phyloP scores from a whole-genome alignment of 2,329 filamentous ascomycete genomes.

The Fusarium circinatum region DNA sequence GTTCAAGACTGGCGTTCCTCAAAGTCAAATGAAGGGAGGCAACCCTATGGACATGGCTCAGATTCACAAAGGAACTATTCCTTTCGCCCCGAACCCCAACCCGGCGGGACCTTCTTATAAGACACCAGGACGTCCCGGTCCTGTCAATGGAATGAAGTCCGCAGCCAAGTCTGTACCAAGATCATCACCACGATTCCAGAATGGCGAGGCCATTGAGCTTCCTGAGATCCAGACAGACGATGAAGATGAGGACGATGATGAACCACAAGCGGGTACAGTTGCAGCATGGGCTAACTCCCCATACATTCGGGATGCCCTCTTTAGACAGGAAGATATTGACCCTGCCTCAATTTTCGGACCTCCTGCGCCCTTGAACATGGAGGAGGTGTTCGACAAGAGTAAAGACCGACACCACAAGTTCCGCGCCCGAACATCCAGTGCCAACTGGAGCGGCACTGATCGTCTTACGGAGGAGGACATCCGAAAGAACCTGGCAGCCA shows the following conservation, averaged over 20 bases:
- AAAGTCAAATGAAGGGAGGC: slow-evolving; percentile 69
- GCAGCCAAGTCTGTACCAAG: slow-evolving; percentile 68
- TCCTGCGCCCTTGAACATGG: slow-evolving; percentile 89
- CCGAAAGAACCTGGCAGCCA: slow-evolving; percentile 78
- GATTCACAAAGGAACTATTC: slow-evolving; percentile 87
- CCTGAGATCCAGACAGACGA: slow-evolving; percentile 97
- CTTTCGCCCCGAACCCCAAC: slow-evolving; percentile 79
- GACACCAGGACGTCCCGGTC: slow-evolving; percentile 71
- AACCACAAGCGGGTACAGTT: slow-evolving; percentile 63
- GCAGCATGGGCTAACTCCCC: slow-evolving; percentile 92
- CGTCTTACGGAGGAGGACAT: slow-evolving; percentile 88
- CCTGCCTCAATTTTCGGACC: slow-evolving; percentile 89
- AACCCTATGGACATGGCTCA: slow-evolving; percentile 88
- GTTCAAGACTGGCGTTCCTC: slow-evolving; percentile 74
- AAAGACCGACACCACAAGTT: slow-evolving; percentile 89
- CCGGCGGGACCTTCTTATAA: slow-evolving; percentile 69
- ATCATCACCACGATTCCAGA: slow-evolving; percentile 86
- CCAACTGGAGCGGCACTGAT: slow-evolving; percentile 90
- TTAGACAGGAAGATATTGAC: slow-evolving; percentile 86
- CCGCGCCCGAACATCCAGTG: slow-evolving; percentile 89
- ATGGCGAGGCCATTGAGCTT: slow-evolving; percentile 89
- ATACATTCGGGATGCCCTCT: slow-evolving; percentile 78
- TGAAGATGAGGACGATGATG: slow-evolving; percentile 81
- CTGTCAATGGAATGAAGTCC: slow-evolving; percentile 59
- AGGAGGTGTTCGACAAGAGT: slow-evolving; percentile 93